Percentiles rank a stretch among this genome's conserved stretches.
phyloP scores from a whole-genome alignment of 768 basidiomycete genomes.

The Termitomyces sp. region DNA sequence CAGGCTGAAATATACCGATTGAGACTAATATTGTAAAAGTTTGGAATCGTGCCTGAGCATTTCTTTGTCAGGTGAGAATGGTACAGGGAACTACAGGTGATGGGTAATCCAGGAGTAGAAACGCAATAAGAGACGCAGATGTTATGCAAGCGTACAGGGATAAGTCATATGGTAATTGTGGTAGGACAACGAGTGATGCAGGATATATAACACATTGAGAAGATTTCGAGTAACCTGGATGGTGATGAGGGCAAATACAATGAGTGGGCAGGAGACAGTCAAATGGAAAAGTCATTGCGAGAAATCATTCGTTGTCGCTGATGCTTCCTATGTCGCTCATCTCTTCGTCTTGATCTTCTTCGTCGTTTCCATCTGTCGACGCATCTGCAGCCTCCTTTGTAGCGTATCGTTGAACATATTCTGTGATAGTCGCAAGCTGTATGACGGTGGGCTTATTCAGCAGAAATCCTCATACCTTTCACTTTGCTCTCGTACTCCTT shows the following conservation, averaged over 20 bases:
- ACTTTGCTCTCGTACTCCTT: constrained; percentile 95
- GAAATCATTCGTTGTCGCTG: constrained; percentile 60
- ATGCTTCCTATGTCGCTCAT: constrained; percentile 88
- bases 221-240: constrained; percentile 4
- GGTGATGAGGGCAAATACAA: constrained; percentile 15
- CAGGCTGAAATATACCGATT: constrained; percentile 9
- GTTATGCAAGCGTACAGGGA: constrained; percentile 16
- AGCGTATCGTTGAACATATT: constrained; percentile 95
- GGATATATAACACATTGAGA: constrained; percentile 20
- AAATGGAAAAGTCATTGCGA: constrained; percentile 4
- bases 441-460: background rate
- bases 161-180: constrained; percentile 7
- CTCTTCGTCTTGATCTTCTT: constrained; percentile 76
- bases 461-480: constrained; percentile 56
- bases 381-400: constrained; percentile 88
- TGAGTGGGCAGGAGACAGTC: constrained; percentile 5
- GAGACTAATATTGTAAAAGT: background rate
- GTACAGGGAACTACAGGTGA: constrained; percentile 23
- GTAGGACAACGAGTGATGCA: constrained; percentile 9
- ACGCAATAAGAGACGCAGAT: constrained; percentile 10
- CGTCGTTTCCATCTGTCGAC: constrained; percentile 56
- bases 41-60: constrained; percentile 10
- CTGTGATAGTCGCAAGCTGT: constrained; percentile 37
- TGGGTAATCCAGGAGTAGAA: constrained; percentile 14
- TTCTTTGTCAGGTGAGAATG: constrained; percentile 11